A percentile compares a stretch with the other conserved stretches of the same genome.
Evolutionary conservation across 108 stramenopile species (phyloP).

Genomic region (Parietichytrium sp.): DNA sequence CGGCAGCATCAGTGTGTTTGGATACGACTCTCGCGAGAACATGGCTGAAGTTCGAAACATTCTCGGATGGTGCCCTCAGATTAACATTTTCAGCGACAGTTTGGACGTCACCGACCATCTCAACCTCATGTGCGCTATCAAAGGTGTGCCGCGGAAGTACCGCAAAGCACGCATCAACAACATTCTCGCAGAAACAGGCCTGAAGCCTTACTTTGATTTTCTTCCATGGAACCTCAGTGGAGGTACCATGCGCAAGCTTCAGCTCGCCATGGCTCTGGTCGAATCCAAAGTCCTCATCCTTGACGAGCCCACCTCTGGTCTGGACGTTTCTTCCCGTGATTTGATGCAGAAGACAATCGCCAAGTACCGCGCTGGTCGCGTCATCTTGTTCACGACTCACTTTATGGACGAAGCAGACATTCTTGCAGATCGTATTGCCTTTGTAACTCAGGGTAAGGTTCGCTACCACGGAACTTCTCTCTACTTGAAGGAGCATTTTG

Average conservation of each 20-base stretch:
- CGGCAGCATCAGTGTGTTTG: constrained; percentile 51
- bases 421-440: constrained; percentile 71
- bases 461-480: constrained; percentile 65
- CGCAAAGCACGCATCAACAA: constrained; percentile 1
- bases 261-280: constrained; percentile 77
- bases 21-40: constrained; percentile 12
- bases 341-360: constrained; percentile 83
- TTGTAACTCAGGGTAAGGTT: constrained; percentile 67
- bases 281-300: constrained; percentile 71
- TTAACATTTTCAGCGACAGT: constrained; percentile 79
- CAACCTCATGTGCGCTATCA: constrained; percentile 71
- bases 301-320: constrained; percentile 77
- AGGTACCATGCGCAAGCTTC: constrained; percentile 84
- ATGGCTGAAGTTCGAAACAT: background rate
- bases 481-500: constrained; percentile 70
- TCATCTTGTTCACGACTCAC: constrained; percentile 69
- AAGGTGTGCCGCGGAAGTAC: constrained; percentile 42
- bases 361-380: constrained; percentile 65
- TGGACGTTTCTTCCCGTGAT: constrained; percentile 52
- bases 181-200: constrained; percentile 53
- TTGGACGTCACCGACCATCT: constrained; percentile 85
- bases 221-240: constrained; percentile 64
- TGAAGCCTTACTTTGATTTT: constrained; percentile 57
- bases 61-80: constrained; percentile 86
- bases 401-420: constrained; percentile 77